phyloP scores from a whole-genome alignment of 2,329 filamentous ascomycete genomes.

The Beauveria brongniartii region DNA sequence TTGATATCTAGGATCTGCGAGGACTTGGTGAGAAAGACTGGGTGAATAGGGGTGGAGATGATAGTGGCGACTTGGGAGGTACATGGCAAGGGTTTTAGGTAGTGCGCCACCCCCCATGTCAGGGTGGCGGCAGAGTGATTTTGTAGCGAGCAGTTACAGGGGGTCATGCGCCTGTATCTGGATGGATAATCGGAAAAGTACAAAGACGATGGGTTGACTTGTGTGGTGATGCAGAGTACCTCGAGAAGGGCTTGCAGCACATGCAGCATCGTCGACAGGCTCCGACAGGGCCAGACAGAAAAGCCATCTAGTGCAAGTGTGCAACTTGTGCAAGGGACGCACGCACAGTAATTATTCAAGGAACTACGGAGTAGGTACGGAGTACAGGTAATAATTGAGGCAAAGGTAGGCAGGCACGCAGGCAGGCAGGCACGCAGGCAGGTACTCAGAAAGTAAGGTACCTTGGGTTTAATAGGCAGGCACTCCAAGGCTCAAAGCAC shows the following conservation, averaged over 20 bases:
- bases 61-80: conserved; percentile 19
- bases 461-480: neutral
- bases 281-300: neutral
- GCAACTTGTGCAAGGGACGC: too few species aligned
- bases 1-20: conserved; percentile 11
- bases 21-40: neutral
- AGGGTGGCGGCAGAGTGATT: conserved; percentile 17
- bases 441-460: too few species aligned
- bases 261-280: neutral
- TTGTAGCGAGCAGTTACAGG: neutral
- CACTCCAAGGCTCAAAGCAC: neutral
- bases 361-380: too few species aligned
- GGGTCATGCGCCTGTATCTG: neutral
- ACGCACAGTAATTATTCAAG: too few species aligned
- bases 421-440: too few species aligned
- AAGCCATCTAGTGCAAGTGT: too few species aligned
- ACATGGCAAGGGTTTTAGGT: conserved; percentile 18
- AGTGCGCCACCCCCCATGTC: conserved; percentile 28
- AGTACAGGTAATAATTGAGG: too few species aligned
- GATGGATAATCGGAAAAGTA: neutral
- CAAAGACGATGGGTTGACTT: neutral
- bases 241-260: neutral
- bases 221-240: neutral
- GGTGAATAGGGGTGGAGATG: conserved; percentile 6
- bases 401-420: too few species aligned